Conservation (phyloP, 768 basidiomycete species). For the Auricularia cornea region DNA sequence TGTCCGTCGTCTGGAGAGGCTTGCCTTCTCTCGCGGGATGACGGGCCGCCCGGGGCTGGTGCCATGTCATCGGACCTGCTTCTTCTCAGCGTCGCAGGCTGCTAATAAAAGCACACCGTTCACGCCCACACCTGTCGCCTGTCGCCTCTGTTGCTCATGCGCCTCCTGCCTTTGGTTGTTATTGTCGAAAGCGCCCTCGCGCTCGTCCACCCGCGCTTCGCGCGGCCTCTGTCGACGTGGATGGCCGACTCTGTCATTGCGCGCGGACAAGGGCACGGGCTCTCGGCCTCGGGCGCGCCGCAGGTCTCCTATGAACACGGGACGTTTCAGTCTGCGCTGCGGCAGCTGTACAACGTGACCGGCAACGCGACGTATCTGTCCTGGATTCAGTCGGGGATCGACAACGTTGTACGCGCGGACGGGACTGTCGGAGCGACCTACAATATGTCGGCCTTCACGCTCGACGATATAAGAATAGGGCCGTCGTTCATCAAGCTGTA, state of each 20-base stretch:
- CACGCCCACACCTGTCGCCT: too few relatives aligned
- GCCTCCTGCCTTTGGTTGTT: not conserved
- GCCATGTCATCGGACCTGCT: too few relatives aligned
- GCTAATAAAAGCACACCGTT: too few relatives aligned
- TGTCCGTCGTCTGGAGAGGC: too few relatives aligned
- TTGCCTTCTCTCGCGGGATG: too few relatives aligned
- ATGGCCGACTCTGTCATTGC: constrained; percentile 38
- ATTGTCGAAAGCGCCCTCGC: not conserved
- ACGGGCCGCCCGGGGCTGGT: too few relatives aligned
- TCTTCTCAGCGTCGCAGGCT: too few relatives aligned
- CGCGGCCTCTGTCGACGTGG: constrained; percentile 18
- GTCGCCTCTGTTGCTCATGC: too few relatives aligned
- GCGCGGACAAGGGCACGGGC: constrained; percentile 36
- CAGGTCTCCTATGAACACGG: constrained; percentile 35
- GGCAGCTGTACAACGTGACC: constrained; percentile 32
- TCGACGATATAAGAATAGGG: constrained; percentile 30
- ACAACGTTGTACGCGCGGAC: constrained; percentile 31
- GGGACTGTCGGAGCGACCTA: constrained; percentile 34
- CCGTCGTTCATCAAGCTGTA: constrained; percentile 34
- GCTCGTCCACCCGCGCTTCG: not conserved
- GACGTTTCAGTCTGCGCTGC: constrained; percentile 33
- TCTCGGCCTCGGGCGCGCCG: constrained; percentile 23
- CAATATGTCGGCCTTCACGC: constrained; percentile 26
- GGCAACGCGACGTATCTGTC: constrained; percentile 35
- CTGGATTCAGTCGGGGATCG: constrained; percentile 31